Base-by-base conservation (phyloP, 1,284 basidiomycete species). In the Porogramme epimiltina region DNA sequence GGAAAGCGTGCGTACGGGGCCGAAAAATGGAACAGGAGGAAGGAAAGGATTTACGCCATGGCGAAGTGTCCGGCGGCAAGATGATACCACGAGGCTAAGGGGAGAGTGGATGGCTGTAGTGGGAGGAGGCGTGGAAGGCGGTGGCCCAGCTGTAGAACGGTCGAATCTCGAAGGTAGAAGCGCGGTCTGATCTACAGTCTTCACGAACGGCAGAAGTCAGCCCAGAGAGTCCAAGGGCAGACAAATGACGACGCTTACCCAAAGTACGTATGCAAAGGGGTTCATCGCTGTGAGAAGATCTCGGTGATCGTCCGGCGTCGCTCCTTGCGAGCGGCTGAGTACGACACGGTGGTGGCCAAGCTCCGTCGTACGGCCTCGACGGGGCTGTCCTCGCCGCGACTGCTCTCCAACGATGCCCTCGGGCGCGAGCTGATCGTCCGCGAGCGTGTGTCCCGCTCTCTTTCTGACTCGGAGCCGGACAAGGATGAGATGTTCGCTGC, bases 381-480 rank as follows among this genome's bases (percentile, higher is more conserved):
- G 1, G 58, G 52, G 54, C 68, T 62, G 49, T 71, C 72, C 4
- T 72, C 73, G 49, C 70, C 70, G 19, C 71, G 67, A 57, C 62
- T 54, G 15, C 65, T 55, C 56, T 71, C 83, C 26, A 85, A 65
- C 24, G 82, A 81, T 57, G 72, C 66, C 19, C 82, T 71, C 22
- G 70, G 70, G 25, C 72, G 69, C 2, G 66, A 55, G 43, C 72
- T 74, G 20, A 77, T 65, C 25, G 78, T 78, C 44, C 73, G 65
- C 28, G 79, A 71, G 48, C 74, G 72, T 24, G 53, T 66, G 18
- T 47, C 45, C 24, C 45, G 42, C 44, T 78, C 76, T 47, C 66
- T 67, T 66, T 85, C 84, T 0, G 78, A 78, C 63, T 85, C 84
- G 0, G 77, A 79, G 3, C 78, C 79, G 20, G 81, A 82, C 43